A percentile compares a stretch with the other conserved stretches of the same genome.
phyloP scores from a whole-genome alignment of 305 asterid species.

The Euphrasia arctica region DNA sequence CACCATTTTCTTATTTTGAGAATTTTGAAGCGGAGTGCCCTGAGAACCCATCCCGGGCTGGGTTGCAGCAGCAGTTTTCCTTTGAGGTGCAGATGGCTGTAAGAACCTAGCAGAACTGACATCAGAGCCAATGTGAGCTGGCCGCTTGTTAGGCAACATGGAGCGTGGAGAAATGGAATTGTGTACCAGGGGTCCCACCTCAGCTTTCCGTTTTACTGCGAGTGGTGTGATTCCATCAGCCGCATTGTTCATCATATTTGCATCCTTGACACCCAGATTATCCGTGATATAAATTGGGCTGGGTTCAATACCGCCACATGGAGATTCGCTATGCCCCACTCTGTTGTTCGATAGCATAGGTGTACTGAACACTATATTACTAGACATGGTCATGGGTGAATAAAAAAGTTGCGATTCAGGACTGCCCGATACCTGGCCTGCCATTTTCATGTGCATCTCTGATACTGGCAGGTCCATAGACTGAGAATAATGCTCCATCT shows the following conservation, averaged over 20 bases:
- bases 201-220: slow-evolving; percentile 80
- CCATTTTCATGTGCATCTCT: slow-evolving; percentile 39
- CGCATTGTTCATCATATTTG: slow-evolving; percentile 23
- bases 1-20: slow-evolving; percentile 42
- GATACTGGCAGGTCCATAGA: slow-evolving; percentile 36
- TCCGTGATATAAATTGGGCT: slow-evolving; percentile 36
- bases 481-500: slow-evolving; percentile 43
- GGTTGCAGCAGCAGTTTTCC: slow-evolving; percentile 35
- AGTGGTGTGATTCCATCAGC: slow-evolving; percentile 41
- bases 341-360: slow-evolving; percentile 24
- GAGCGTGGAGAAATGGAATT: slow-evolving; percentile 39
- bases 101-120: slow-evolving; percentile 31
- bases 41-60: slow-evolving; percentile 44
- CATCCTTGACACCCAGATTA: slow-evolving; percentile 31
- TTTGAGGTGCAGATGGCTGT: slow-evolving; percentile 39
- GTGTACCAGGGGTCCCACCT: slow-evolving; percentile 37
- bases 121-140: slow-evolving; percentile 38
- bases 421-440: slow-evolving; percentile 28
- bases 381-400: slow-evolving; percentile 29
- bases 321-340: slow-evolving; percentile 32
- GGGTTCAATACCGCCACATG: slow-evolving; percentile 30
- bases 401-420: slow-evolving; percentile 33
- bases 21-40: slow-evolving; percentile 24
- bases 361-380: slow-evolving; percentile 27
- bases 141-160: slow-evolving; percentile 49